phyloP scores from a whole-genome alignment of 2,329 filamentous ascomycete genomes.

The Beauveria varroae region DNA sequence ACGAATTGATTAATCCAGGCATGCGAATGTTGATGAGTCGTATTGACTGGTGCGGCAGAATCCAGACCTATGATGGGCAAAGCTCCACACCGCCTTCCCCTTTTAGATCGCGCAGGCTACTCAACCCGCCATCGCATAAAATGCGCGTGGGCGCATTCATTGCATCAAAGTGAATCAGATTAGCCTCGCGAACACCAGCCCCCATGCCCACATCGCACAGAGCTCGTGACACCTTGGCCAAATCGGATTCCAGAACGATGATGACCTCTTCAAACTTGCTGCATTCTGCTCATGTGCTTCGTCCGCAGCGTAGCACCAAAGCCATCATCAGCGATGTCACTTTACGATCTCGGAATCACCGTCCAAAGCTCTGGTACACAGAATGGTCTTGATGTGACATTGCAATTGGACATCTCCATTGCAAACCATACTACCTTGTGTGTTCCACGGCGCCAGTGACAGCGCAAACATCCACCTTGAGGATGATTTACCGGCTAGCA shows the following conservation, averaged over 20 bases:
- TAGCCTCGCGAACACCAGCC: neutral
- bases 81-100: constrained; percentile 19
- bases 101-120: constrained; percentile 7
- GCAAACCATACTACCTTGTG: neutral
- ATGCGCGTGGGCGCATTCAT: neutral
- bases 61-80: constrained; percentile 11
- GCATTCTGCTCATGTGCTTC: neutral
- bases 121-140: constrained; percentile 3
- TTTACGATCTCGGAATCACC: neutral
- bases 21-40: constrained; percentile 13
- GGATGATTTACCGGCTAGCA: neutral
- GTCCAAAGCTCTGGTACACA: neutral
- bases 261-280: neutral
- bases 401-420: neutral
- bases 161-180: neutral
- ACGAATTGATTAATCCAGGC: neutral
- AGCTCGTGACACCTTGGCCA: neutral
- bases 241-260: neutral
- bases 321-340: neutral
- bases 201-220: neutral
- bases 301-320: neutral
- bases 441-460: neutral
- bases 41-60: constrained; percentile 21
- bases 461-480: neutral
- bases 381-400: neutral